Evolutionary conservation across 208 protist species (phyloP), one percentile per base, ranked within the genome.

Genomic region (Hexamita inflata): DNA sequence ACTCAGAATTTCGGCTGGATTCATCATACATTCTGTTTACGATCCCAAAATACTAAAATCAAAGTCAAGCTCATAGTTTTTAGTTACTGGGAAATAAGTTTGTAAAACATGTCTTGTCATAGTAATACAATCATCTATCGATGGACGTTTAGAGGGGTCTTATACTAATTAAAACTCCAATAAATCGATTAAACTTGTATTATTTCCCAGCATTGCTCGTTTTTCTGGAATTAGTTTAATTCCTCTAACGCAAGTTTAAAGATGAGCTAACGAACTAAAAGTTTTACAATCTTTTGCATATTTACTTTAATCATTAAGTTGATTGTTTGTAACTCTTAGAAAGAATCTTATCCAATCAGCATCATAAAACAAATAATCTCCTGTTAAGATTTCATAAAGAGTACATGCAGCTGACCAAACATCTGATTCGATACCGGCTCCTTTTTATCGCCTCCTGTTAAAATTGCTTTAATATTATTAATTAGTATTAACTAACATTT

Each of bases 331-430:
- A 0, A 86, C 78, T 41, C 83, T 60, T 42, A 83, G 80, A 32
- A 79, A 87, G 61, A 87, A 87, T 26, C 82, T 64, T 24, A 85
- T 81, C 74, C 76, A 87, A 59, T 86, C 80, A 19, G 84, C 62
- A 42, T 86, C 84, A 13, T 86, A 82, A 61, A 89, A 89, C 0
- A 89, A 41, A 41, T 84, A 88, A n/a, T 89, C 87, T 41, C 81
- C 80, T 0, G 85, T 87, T 19, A 89, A 39, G 0, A 89, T 59
- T 53, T 89, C 87, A 70, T 82, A 89, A 32, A 89, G 80, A 0
- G 89, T 66, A 60, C 87, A 89, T 29, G 82, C 87, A 0, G 88
- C 45, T 15, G 82, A 85, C 87, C 87, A 89, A 7, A 89, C 80
- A 74, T 89, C 87, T n/a, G 68, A 78, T 0, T 65, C 74, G 32